These are phyloP conservation scores for Theobroma grandiflorum DNA, from an alignment of 441 rosid species.

Conservation along the genomic window DNA sequence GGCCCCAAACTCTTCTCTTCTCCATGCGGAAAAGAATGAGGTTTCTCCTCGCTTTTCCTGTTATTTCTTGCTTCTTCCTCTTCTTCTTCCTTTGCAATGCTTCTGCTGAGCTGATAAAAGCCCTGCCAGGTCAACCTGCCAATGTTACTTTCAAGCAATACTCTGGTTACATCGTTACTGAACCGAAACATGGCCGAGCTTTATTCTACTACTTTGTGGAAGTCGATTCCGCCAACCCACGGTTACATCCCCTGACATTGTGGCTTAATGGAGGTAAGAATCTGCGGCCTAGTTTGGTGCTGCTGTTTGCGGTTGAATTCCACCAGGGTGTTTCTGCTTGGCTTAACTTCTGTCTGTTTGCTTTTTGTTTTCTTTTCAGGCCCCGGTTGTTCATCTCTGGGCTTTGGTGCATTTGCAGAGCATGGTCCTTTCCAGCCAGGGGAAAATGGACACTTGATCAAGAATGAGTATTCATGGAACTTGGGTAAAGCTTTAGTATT, in stretches of 20 bases:
- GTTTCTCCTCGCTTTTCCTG: too few species aligned
- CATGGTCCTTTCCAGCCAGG: conserved; percentile 43
- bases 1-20: too few species aligned
- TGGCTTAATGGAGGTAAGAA: conserved; percentile 48
- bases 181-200: conserved; percentile 34
- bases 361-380: conserved; percentile 16
- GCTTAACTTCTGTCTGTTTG: background rate
- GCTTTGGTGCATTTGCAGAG: conserved; percentile 46
- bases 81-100: background rate
- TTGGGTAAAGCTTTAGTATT: conserved; percentile 29
- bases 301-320: background rate
- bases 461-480: conserved; percentile 44
- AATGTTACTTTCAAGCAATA: conserved; percentile 40
- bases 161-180: conserved; percentile 37
- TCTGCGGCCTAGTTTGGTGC: background rate
- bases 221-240: conserved; percentile 22
- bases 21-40: too few species aligned
- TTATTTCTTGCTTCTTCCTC: too few species aligned
- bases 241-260: conserved; percentile 36
- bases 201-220: conserved; percentile 42
- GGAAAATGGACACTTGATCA: conserved; percentile 36
- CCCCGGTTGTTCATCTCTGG: conserved; percentile 51
- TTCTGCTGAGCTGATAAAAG: conserved; percentile 17
- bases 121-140: conserved; percentile 40
- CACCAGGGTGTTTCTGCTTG: too few species aligned